These are phyloP conservation scores for Aspergillus fischeri DNA, from an alignment of 2,329 filamentous ascomycete genomes.

Conservation along the genomic window DNA sequence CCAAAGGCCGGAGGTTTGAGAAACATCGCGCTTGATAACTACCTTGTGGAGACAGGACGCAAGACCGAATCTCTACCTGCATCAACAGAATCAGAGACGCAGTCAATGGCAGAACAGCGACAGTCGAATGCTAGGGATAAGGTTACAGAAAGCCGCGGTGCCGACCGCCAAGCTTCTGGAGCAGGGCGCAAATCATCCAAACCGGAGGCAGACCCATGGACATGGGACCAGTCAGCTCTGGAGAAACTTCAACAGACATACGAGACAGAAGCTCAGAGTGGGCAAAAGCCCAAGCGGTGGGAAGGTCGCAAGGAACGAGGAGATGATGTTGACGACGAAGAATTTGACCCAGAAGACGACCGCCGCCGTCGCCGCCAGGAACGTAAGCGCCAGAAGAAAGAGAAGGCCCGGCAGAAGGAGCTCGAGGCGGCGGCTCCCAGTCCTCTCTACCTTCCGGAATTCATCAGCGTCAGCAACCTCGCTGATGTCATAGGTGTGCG, in stretches of 20 bases:
- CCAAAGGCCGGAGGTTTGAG: neutral
- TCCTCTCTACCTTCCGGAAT: constrained; percentile 77
- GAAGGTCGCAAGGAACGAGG: constrained; percentile 21
- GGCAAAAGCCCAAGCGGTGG: constrained; percentile 20
- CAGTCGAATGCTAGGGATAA: neutral
- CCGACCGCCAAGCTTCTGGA: neutral
- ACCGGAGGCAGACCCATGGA: constrained; percentile 18
- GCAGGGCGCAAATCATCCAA: constrained; percentile 5
- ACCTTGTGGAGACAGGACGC: neutral
- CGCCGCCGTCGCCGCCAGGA: constrained; percentile 30
- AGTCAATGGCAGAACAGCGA: neutral
- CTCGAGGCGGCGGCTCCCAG: constrained; percentile 41
- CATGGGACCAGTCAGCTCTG: constrained; percentile 29
- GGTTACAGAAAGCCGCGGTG: neutral
- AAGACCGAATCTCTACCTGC: neutral
- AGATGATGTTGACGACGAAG: constrained; percentile 27
- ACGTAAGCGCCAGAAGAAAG: constrained; percentile 39
- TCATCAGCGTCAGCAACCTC: constrained; percentile 81
- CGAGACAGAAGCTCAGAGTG: constrained; percentile 7
- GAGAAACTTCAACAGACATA: constrained; percentile 16
- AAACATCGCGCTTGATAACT: neutral
- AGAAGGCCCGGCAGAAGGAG: constrained; percentile 40
- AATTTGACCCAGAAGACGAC: constrained; percentile 35
- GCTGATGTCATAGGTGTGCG: constrained; percentile 70
- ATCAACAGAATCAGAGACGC: neutral